These are phyloP conservation scores for Lathyrus sativus DNA, from an alignment of 306 rosid genomes.

Conservation along the genomic window DNA sequence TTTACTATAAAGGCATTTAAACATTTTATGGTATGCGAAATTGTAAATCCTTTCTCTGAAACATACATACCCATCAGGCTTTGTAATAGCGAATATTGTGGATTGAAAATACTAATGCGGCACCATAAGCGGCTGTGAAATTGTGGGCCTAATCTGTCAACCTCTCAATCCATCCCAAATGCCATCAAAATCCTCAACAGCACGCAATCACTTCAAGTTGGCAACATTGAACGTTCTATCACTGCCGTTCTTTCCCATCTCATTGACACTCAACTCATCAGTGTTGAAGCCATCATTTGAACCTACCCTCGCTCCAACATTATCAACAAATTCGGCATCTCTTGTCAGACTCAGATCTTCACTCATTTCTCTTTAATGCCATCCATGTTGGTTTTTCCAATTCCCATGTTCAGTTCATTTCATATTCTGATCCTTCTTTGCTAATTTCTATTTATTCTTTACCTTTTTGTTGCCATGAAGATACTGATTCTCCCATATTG, in stretches of 20 bases:
- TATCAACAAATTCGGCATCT: conserved; percentile 42
- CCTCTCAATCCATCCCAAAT: conserved; percentile 59
- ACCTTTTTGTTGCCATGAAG: conserved; percentile 36
- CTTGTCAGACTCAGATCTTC: conserved; percentile 67
- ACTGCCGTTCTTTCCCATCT: conserved; percentile 61
- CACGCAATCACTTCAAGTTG: conserved; percentile 54
- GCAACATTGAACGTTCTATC: conserved; percentile 60
- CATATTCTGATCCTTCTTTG: conserved; percentile 36
- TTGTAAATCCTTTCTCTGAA: not conserved
- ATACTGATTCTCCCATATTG: conserved; percentile 57
- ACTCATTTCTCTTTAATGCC: not conserved
- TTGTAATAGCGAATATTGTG: not conserved
- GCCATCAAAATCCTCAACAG: conserved; percentile 68
- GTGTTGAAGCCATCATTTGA: conserved; percentile 60
- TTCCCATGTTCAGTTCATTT: not conserved
- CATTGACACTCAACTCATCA: conserved; percentile 49
- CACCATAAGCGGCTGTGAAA: conserved; percentile 60
- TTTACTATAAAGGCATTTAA: conserved; percentile 13
- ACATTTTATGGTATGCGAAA: conserved; percentile 11
- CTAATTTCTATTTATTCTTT: conserved; percentile 16
- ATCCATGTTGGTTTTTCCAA: not conserved
- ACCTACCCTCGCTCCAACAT: conserved; percentile 1
- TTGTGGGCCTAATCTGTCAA: conserved; percentile 71
- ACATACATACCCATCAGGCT: not conserved
- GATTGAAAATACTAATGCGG: conserved; percentile 48